Percentiles rank a stretch among this genome's conserved stretches.
phyloP scores from a whole-genome alignment of 192 early-diverging fungal species.

The Umbelopsis isabellina region DNA sequence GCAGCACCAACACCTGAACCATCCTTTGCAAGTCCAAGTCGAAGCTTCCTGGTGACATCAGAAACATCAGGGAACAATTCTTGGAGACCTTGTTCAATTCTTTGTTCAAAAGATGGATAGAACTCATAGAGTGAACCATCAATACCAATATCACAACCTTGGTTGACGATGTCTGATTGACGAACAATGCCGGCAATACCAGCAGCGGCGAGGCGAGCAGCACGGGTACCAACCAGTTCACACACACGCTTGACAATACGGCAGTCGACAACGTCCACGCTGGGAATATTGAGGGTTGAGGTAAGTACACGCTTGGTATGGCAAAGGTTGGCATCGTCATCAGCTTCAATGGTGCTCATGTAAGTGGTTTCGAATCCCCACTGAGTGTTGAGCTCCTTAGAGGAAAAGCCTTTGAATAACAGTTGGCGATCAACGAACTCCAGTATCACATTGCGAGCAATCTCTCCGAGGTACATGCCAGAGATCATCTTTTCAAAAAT shows the following conservation, averaged over 20 bases:
- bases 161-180: constrained; percentile 56
- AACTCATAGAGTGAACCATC: constrained; percentile 71
- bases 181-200: constrained; percentile 70
- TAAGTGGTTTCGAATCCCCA: constrained; percentile 80
- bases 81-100: constrained; percentile 72
- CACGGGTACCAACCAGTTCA: constrained; percentile 81
- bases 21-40: constrained; percentile 42
- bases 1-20: constrained; percentile 47
- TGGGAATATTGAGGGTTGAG: constrained; percentile 64
- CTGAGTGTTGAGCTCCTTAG: constrained; percentile 65
- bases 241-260: constrained; percentile 82
- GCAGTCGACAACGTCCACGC: constrained; percentile 72
- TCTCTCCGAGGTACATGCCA: constrained; percentile 94
- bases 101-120: constrained; percentile 64
- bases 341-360: constrained; percentile 78
- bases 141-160: constrained; percentile 66
- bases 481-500: constrained; percentile 96
- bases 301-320: constrained; percentile 75
- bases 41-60: constrained; percentile 16
- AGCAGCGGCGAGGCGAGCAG: constrained; percentile 81
- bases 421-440: constrained; percentile 82
- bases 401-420: constrained; percentile 68
- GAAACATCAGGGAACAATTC: constrained; percentile 63
- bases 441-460: constrained; percentile 76
- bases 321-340: constrained; percentile 63